Evolutionary conservation across 441 rosid genomes (phyloP).

Genomic region (Populus trichocarpa): DNA sequence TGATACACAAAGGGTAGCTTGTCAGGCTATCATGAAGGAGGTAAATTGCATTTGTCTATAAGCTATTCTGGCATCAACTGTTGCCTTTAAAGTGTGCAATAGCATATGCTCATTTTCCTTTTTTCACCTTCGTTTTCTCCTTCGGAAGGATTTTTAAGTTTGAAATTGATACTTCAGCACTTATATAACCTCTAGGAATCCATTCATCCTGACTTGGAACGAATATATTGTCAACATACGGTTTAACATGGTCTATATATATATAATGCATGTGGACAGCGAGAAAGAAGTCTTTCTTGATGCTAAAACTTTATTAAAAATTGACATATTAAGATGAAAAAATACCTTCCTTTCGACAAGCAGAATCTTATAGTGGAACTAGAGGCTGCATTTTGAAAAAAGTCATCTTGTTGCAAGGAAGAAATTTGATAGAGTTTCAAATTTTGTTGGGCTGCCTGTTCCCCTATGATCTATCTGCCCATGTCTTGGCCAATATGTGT

Average conservation of each 20-base stretch:
- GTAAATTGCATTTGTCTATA: conserved; percentile 31
- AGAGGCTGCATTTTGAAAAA: neutral
- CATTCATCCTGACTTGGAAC: neutral
- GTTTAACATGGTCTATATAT: neutral
- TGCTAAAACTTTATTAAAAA: neutral
- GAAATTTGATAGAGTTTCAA: neutral
- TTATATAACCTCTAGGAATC: neutral
- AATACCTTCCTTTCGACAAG: too few species aligned
- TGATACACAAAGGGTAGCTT: conserved; percentile 67
- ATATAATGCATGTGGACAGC: neutral
- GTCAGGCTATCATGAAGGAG: conserved; percentile 72
- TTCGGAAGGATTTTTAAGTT: neutral
- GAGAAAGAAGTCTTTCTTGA: neutral
- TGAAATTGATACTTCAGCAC: neutral
- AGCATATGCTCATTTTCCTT: neutral
- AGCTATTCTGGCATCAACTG: too few species aligned
- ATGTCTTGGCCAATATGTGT: neutral
- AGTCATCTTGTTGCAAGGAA: neutral
- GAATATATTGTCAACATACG: neutral
- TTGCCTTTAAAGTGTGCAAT: too few species aligned
- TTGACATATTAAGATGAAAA: neutral
- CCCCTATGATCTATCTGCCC: neutral
- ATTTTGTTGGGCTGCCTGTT: neutral
- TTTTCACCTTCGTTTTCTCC: neutral
- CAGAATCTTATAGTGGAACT: neutral